Percentiles rank a stretch among this genome's conserved stretches.
phyloP scores from a whole-genome alignment of 495 filamentous ascomycete genomes.

The Penicillium lagena region DNA sequence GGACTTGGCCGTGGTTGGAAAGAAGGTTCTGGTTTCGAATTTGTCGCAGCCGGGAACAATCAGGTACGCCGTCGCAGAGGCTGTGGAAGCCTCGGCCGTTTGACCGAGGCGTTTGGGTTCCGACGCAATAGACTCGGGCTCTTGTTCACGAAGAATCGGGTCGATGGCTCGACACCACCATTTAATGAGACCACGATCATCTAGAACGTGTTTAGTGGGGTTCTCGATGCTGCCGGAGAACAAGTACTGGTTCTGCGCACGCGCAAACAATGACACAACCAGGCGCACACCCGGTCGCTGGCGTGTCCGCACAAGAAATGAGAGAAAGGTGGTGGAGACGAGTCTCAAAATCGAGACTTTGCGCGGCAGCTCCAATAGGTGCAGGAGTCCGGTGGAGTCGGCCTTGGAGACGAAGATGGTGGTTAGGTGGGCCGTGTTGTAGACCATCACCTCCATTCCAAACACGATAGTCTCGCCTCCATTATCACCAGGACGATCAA shows the following conservation, averaged over 20 bases:
- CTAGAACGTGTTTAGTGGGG: slow-evolving; percentile 80
- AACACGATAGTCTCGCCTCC: slow-evolving; percentile 50
- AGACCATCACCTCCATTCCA: slow-evolving; percentile 59
- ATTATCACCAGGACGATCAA: slow-evolving; percentile 33
- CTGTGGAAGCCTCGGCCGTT: slow-evolving; percentile 27
- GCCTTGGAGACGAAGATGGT: slow-evolving; percentile 95
- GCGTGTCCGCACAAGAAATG: slow-evolving; percentile 61
- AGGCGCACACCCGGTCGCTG: slow-evolving; percentile 62
- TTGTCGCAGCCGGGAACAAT: slow-evolving; percentile 80
- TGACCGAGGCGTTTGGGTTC: slow-evolving; percentile 37
- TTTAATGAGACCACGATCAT: slow-evolving; percentile 79
- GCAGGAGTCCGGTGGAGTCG: slow-evolving; percentile 86
- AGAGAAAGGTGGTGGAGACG: slow-evolving; percentile 68
- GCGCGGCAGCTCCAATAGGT: slow-evolving; percentile 53
- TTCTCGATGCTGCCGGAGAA: slow-evolving; percentile 91
- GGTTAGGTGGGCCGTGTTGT: slow-evolving; percentile 68
- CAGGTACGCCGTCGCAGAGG: slow-evolving; percentile 61
- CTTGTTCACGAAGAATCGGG: slow-evolving; percentile 52
- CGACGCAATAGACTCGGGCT: slow-evolving; percentile 32
- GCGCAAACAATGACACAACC: slow-evolving; percentile 86
- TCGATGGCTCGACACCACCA: slow-evolving; percentile 94
- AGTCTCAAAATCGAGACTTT: slow-evolving; percentile 67
- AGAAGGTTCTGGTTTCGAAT: slow-evolving; percentile 60
- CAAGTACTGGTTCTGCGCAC: slow-evolving; percentile 88
- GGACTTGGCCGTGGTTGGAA: slow-evolving; percentile 42